A percentile compares a stretch with the other conserved stretches of the same genome.
Conservation (phyloP, 331 rosid species). For the Pyracantha coccinea region DNA sequence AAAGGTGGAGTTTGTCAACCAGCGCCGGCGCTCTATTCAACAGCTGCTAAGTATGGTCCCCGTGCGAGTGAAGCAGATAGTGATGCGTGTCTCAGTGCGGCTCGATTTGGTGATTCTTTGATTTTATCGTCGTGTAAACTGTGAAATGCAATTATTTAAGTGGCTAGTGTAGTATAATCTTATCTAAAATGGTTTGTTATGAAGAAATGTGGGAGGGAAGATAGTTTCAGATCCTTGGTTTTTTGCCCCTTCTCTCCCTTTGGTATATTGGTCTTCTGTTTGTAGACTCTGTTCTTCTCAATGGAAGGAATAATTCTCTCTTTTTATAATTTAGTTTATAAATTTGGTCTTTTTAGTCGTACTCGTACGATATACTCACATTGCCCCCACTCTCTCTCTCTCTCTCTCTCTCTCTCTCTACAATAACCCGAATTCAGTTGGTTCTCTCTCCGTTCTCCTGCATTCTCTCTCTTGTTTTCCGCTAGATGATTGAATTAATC, state of each 20-base stretch:
- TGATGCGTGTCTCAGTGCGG: slow-evolving; percentile 14
- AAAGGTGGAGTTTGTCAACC: slow-evolving; percentile 18
- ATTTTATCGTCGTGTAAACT: slow-evolving; percentile 36
- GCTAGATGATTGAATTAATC: too few species aligned
- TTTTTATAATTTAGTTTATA: too few species aligned
- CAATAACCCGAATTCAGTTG: too few species aligned
- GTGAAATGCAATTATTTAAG: slow-evolving; percentile 6
- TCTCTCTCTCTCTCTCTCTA: too few species aligned
- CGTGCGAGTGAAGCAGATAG: slow-evolving; percentile 14
- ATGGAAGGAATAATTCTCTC: slow-evolving; percentile 13
- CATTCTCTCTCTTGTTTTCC: too few species aligned
- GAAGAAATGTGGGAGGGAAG: slow-evolving; percentile 34
- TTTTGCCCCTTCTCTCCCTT: background rate
- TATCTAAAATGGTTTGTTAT: slow-evolving; percentile 15
- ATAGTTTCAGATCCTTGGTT: slow-evolving; percentile 6
- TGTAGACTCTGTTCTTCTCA: slow-evolving; percentile 33
- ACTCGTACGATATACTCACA: too few species aligned
- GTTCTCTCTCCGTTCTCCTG: too few species aligned
- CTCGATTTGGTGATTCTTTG: slow-evolving; percentile 55
- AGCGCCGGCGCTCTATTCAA: slow-evolving; percentile 24
- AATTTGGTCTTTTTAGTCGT: too few species aligned
- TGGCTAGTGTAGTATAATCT: slow-evolving; percentile 46
- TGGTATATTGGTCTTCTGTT: slow-evolving; percentile 16
- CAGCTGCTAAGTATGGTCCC: slow-evolving; percentile 25
- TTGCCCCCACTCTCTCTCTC: too few species aligned